Evolutionary conservation across 2,329 filamentous ascomycete species (phyloP).

Genomic region (Xylaria arbuscula): DNA sequence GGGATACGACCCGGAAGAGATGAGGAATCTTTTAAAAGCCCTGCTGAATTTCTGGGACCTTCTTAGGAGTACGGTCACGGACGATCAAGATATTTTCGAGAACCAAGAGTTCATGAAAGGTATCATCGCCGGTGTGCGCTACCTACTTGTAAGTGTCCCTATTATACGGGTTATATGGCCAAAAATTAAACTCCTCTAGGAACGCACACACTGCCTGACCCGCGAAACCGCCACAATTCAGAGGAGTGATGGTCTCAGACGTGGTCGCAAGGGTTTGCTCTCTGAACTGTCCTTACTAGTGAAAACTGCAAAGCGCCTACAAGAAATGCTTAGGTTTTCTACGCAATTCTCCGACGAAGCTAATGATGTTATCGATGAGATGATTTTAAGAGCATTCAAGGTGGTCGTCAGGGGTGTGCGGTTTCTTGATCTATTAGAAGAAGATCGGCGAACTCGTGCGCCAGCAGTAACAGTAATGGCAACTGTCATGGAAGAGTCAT

Average conservation of each 20-base stretch:
- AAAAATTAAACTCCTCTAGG: slow-evolving; percentile 61
- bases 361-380: slow-evolving; percentile 86
- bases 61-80: slow-evolving; percentile 79
- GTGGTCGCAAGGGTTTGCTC: slow-evolving; percentile 85
- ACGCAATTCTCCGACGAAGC: slow-evolving; percentile 65
- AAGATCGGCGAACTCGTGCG: slow-evolving; percentile 63
- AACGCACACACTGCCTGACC: slow-evolving; percentile 87
- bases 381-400: slow-evolving; percentile 92
- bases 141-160: slow-evolving; percentile 76
- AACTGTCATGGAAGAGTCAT: slow-evolving; percentile 68
- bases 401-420: slow-evolving; percentile 91
- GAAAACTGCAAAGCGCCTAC: slow-evolving; percentile 86
- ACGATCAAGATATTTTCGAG: slow-evolving; percentile 81
- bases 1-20: slow-evolving; percentile 87
- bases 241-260: slow-evolving; percentile 78
- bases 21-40: slow-evolving; percentile 85
- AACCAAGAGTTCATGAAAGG: slow-evolving; percentile 95
- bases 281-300: slow-evolving; percentile 91
- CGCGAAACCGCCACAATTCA: slow-evolving; percentile 81
- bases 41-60: slow-evolving; percentile 94
- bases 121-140: slow-evolving; percentile 91
- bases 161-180: not conserved
- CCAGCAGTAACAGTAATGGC: slow-evolving; percentile 69
- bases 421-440: slow-evolving; percentile 88
- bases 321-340: slow-evolving; percentile 72